phyloP scores from a whole-genome alignment of 176 grass and related monocot species.

The Aegilops tauschii region DNA sequence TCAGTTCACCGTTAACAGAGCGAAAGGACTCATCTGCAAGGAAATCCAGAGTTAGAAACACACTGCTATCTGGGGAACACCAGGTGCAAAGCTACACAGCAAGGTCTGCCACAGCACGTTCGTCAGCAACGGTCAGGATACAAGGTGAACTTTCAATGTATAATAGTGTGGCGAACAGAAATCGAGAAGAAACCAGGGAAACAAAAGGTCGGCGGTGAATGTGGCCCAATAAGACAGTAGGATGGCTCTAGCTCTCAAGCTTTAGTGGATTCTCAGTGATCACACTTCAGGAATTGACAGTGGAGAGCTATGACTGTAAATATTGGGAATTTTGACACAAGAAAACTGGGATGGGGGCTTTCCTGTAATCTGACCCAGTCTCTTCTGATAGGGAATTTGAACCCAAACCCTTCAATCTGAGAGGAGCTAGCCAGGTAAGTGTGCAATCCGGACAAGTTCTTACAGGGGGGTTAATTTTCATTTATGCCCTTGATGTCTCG shows the following conservation, averaged over 20 bases:
- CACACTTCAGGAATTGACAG: background rate
- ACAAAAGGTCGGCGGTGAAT: background rate
- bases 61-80: background rate
- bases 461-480: background rate
- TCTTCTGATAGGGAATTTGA: background rate
- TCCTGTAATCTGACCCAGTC: background rate
- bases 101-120: conserved; percentile 1
- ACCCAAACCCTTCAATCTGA: background rate
- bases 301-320: background rate
- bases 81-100: background rate
- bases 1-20: conserved; percentile 69
- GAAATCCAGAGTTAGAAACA: conserved; percentile 24
- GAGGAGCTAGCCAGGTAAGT: background rate
- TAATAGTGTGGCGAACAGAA: background rate
- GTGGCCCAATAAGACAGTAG: background rate
- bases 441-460: background rate
- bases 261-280: background rate
- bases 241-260: background rate
- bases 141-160: background rate
- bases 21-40: conserved; percentile 75
- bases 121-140: background rate
- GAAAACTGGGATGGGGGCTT: background rate
- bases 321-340: background rate
- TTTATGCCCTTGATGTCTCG: background rate
- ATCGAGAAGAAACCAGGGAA: background rate